Percentiles rank a stretch among this genome's conserved stretches.
Evolutionary conservation across 805 yeast species (phyloP).

Genomic region (Hanseniaspora vineae): DNA sequence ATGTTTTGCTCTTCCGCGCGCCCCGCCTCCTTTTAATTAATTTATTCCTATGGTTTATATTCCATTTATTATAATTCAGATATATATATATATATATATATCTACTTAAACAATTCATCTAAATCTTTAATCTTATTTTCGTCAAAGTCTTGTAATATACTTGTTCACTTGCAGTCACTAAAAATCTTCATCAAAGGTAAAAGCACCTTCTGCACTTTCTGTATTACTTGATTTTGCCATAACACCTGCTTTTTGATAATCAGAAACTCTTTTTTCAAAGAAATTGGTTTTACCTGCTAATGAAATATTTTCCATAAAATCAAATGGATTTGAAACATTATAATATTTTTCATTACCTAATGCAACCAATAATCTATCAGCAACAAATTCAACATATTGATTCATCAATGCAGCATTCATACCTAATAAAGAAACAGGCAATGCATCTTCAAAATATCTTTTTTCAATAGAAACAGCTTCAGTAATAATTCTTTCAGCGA

Average conservation of each 20-base stretch:
- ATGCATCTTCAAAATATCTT: slow-evolving; percentile 88
- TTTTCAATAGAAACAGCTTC: slow-evolving; percentile 94
- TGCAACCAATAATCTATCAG: slow-evolving; percentile 86
- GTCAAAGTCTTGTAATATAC: too few relatives aligned
- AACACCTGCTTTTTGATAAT: slow-evolving; percentile 98
- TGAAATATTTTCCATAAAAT: slow-evolving; percentile 97
- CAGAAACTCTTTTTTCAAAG: slow-evolving; percentile 97
- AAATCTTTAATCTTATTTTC: too few relatives aligned
- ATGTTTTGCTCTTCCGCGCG: too few relatives aligned
- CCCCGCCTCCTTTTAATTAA: too few relatives aligned
- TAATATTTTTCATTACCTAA: slow-evolving; percentile 83
- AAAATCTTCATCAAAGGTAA: slow-evolving; percentile 89
- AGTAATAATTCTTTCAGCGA: slow-evolving; percentile 75
- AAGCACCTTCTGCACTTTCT: slow-evolving; percentile 38
- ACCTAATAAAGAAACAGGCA: slow-evolving; percentile 86
- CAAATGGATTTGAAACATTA: slow-evolving; percentile 89
- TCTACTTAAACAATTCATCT: too few relatives aligned
- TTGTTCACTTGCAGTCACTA: too few relatives aligned
- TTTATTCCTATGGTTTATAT: background rate
- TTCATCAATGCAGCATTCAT: slow-evolving; percentile 92
- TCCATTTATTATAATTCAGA: background rate
- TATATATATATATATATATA: too few relatives aligned
- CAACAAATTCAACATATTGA: slow-evolving; percentile 95
- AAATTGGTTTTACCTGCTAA: slow-evolving; percentile 97
- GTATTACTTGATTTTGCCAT: slow-evolving; percentile 62